Evolutionary conservation across 129 eudicot genomes (phyloP), one percentile per base, ranked within the genome.

Genomic region (Chrysanthemum lavandulifolium): DNA sequence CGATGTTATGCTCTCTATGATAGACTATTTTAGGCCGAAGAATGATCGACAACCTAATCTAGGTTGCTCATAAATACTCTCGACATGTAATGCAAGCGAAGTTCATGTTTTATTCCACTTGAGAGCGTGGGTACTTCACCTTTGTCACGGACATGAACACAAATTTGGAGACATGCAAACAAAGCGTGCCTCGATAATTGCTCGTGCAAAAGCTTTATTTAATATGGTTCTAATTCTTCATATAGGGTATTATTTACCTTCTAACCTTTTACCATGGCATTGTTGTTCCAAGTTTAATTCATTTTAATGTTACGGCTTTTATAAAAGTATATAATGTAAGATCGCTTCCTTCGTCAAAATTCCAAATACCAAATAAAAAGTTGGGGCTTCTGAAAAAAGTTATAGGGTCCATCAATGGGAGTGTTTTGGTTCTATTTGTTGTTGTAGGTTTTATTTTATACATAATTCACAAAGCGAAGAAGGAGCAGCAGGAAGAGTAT

Each of bases 151-250:
- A 29, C 33, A 11, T 36, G 59, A 21, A 48, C 21, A 61, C 1
- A 1, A 52, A 76, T 60, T 16, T 45, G 13, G 84, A 79, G 9
- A 33, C 76, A 27, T 83, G 84, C 64, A 79, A 72, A 72, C 60
- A 36, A 36, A 61, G 85, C 72, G 11, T 80, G 88, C 18, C 23
- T 73, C 43, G 51, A 48, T 13, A 84, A 80, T 19, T 84, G 84
- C 63, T 69, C 75, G 8, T 84, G 88, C 66, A 61, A 68, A 81
- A 40, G 80, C 80, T 14, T 0, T 80, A 10, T 84, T 84, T 57
- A n/a, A 11, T 67, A 77, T 55, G 62, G 19, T 5, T 19, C 13
- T 0, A 53, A 61, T 47, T 5, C 45, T 19, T 69, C 76, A 21
- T 0, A 13, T 2, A n/a, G 74, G 74, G 10, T 76, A 81, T 40